These are phyloP conservation scores for Gaeumannomyces tritici DNA, from an alignment of 2,329 filamentous ascomycete genomes.

Conservation along the genomic window DNA sequence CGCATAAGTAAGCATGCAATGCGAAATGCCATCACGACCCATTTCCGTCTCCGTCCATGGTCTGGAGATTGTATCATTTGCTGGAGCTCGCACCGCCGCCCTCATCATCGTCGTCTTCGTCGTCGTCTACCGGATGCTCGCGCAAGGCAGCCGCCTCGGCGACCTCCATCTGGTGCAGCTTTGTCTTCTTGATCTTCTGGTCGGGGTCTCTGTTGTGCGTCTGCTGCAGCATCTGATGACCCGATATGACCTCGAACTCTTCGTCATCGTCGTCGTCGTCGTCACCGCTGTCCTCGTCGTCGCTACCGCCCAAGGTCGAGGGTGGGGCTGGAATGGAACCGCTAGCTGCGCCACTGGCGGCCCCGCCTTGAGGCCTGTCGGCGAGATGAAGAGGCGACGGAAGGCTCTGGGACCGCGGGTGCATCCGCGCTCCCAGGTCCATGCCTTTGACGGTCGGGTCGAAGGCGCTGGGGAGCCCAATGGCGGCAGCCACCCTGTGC, in stretches of 20 bases:
- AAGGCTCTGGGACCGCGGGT: constrained; percentile 7
- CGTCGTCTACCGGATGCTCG: constrained; percentile 9
- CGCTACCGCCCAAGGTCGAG: constrained; percentile 19
- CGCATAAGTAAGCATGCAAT: neutral
- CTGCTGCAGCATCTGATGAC: constrained; percentile 29
- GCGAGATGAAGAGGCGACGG: constrained; percentile 8
- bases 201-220: constrained; percentile 34
- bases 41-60: neutral
- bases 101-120: constrained; percentile 19
- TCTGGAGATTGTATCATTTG: neutral
- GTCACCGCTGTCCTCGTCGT: constrained; percentile 34
- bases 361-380: constrained; percentile 1
- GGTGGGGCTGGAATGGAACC: constrained; percentile 10
- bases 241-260: constrained; percentile 30
- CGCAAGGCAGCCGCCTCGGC: constrained; percentile 43
- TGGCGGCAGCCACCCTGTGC: constrained; percentile 52
- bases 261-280: constrained; percentile 31
- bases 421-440: constrained; percentile 16
- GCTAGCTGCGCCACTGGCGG: constrained; percentile 1
- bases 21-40: neutral
- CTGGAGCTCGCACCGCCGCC: constrained; percentile 10
- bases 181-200: constrained; percentile 38
- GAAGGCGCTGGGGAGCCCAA: constrained; percentile 52
- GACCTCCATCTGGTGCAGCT: constrained; percentile 50
- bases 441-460: constrained; percentile 55